Conservation (phyloP, 2,329 filamentous ascomycete genomes). For the Aspergillus pseudotamarii region DNA sequence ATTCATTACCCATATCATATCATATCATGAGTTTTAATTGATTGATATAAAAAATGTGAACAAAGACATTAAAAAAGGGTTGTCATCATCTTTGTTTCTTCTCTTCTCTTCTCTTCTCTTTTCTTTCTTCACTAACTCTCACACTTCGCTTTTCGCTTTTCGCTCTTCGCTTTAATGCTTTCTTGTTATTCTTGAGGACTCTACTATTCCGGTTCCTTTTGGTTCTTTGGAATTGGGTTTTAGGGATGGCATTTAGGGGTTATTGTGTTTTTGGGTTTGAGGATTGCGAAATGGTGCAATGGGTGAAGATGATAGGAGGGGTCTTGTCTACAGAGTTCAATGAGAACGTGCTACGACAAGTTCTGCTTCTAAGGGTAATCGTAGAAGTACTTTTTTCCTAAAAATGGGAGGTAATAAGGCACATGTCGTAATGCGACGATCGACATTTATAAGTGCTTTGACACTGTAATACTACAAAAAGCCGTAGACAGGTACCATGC, state of each 20-base stretch:
- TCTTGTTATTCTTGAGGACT: neutral
- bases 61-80: neutral
- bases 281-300: neutral
- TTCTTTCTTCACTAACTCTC: neutral
- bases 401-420: neutral
- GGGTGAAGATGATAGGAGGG: neutral
- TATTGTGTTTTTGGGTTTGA: neutral
- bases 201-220: neutral
- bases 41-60: conserved; percentile 8
- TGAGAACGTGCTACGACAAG: neutral
- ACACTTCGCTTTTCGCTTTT: neutral
- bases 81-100: neutral
- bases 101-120: neutral
- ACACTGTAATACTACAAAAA: neutral
- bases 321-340: neutral
- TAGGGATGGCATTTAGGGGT: neutral
- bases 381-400: neutral
- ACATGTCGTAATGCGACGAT: neutral
- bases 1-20: conserved; percentile 1
- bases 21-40: conserved; percentile 8
- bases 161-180: neutral
- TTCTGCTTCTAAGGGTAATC: neutral
- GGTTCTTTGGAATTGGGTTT: neutral
- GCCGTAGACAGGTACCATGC: neutral
- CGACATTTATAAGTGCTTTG: neutral